phyloP scores from a whole-genome alignment of 192 early-diverging fungal species.

The Umbelopsis sp. region DNA sequence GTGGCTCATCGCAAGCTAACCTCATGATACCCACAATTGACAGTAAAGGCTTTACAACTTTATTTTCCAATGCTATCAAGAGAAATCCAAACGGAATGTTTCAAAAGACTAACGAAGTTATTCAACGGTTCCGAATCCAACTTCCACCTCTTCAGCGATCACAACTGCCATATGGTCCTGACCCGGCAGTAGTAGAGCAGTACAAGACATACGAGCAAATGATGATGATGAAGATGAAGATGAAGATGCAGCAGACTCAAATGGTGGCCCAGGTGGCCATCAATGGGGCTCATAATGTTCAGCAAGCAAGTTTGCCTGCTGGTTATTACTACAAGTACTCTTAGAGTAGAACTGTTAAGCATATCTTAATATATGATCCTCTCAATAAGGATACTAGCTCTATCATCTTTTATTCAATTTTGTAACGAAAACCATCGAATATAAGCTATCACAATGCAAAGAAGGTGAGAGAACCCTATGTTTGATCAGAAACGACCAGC shows the following conservation, averaged over 20 bases:
- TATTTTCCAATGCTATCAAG: not conserved
- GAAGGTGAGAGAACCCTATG: not conserved
- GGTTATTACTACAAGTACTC: not conserved
- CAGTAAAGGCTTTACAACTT: not conserved
- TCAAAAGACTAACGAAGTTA: not conserved
- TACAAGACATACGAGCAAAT: conserved; percentile 2
- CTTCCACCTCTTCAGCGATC: not conserved
- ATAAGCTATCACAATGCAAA: too few relatives aligned
- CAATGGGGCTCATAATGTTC: conserved; percentile 7
- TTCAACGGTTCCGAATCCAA: not conserved
- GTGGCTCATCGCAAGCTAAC: not conserved
- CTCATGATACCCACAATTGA: not conserved
- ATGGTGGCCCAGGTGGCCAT: conserved; percentile 1
- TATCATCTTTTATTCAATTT: too few relatives aligned
- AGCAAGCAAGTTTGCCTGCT: conserved; percentile 15
- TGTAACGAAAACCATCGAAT: too few relatives aligned
- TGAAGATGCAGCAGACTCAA: not conserved
- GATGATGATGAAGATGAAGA: conserved; percentile 16
- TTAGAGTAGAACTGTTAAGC: not conserved
- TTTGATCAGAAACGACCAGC: not conserved
- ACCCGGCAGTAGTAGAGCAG: not conserved
- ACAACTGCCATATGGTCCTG: not conserved
- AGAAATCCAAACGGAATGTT: conserved; percentile 20
- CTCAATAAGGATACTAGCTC: not conserved
- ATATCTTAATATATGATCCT: too few relatives aligned